Base-by-base conservation (phyloP, 179 eudicot genomes). In the Sideroxylon spinosum region DNA sequence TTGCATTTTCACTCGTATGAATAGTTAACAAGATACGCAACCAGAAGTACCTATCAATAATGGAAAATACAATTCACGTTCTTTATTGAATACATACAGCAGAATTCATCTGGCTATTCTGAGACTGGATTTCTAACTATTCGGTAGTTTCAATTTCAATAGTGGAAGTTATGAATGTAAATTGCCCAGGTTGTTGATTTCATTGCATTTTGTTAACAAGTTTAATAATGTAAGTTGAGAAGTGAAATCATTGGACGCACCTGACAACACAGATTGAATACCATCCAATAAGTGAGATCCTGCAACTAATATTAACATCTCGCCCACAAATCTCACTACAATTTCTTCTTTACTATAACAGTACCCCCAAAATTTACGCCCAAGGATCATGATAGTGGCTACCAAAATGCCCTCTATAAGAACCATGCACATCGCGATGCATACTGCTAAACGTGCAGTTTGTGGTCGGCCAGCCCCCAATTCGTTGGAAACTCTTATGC, bases 341-440 rank as follows among this genome's bases (percentile, higher is more conserved):
- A 76, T 78, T 76, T 75, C 81, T 65, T 90, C 89, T 26, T 66
- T 84, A 67, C 91, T 88, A 23, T 86, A 90, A 72, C 88, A 87
- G 73, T 88, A 88, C 0, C 93, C 90, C 91, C 91, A 90, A 4
- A 85, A 9, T 16, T 84, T 84, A 13, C 87, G 90, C 16, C 88
- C 89, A 63, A 86, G 60, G n/a, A 90, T 75, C 79, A 90, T 71
- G 37, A 84, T 56, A 9, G 67, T 46, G 3, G 81, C 90, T 6
- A 71, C 84, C 48, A 81, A 29, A 25, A 83, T 32, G 29, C 86
- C 82, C 68, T 88, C 89, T 3, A 67, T 28, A 26, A 71, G 80
- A 71, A 87, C 88, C 86, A 82, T 26, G 62, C 74, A 57, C 20
- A 87, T 14, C 16, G 85, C 89, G 56, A 85, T 80, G 53, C 65